Base-by-base conservation (phyloP, 257 asterid genomes). In the Petunia secreta region DNA sequence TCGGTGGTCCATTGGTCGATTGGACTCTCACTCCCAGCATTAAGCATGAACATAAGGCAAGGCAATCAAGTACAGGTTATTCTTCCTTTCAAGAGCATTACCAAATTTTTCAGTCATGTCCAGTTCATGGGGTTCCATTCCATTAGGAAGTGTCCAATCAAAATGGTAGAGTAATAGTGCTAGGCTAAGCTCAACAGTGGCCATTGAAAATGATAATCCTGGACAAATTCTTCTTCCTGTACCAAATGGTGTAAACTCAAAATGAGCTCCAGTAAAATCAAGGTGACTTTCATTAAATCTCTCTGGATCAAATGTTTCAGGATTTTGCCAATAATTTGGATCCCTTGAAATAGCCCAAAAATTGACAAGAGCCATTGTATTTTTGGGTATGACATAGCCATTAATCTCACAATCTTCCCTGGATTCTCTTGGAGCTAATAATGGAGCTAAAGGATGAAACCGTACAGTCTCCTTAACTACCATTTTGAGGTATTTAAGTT, bases 191-290 rank as follows among this genome's bases (percentile, higher is more conserved):
- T 85, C 87, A 1, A 80, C 48, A 9, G 65, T 85, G 0, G 87
- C 77, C 41, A 80, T 8, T 1, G 78, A 85, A 25, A 79, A 80
- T 37, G 8, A n/a, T 36, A 83, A 40, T 1, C 87, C 87, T 0
- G 86, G 87, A 52, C 88, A 87, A 10, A 81, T 77, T 41, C 88
- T 85, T 48, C 75, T 74, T 6, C 90, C 87, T 1, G 84, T 82
- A 11, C 90, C 90, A 36, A 87, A 81, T 2, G 90, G 88, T 1
- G 83, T 75, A 58, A 25, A 82, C 40, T 87, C 83, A 13, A 81
- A 87, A 25, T 85, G 44, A 59, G 58, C 80, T 25, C 87, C 87
- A 9, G 8, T 44, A 66, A 58, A 85, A 74, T 85, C 82, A 11
- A 66, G 75, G 44, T 73, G 37, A 9, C 15, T 82, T 15, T 43